Evolutionary conservation across 345 rosid genomes (phyloP).

Genomic region (Gossypium thurberi): DNA sequence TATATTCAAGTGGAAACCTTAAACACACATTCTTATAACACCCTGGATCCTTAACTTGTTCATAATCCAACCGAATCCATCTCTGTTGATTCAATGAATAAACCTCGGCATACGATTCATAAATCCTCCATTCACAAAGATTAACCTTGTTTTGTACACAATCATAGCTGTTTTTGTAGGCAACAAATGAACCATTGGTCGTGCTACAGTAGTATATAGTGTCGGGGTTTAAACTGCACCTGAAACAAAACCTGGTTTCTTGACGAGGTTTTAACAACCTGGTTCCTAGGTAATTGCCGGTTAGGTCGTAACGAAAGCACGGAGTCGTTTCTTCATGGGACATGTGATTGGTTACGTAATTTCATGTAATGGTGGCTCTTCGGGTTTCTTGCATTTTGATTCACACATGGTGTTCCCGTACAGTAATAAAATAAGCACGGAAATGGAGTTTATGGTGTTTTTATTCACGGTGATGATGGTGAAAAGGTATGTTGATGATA

Average conservation of each 20-base stretch:
- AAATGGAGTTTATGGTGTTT: background rate
- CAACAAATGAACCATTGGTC: background rate
- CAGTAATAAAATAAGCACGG: background rate
- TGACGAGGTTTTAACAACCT: background rate
- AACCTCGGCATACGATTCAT: background rate
- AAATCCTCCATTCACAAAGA: background rate
- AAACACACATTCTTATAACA: background rate
- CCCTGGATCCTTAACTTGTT: background rate
- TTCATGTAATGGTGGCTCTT: background rate
- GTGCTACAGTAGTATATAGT: conserved; percentile 1
- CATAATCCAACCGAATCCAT: background rate
- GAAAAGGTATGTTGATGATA: background rate
- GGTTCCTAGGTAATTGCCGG: background rate
- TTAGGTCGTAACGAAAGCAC: conserved; percentile 2
- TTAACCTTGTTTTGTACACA: background rate
- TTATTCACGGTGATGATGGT: background rate
- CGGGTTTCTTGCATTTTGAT: background rate
- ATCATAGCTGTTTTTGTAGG: background rate
- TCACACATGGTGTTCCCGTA: background rate
- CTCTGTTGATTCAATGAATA: background rate
- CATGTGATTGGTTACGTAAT: background rate
- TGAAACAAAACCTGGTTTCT: background rate
- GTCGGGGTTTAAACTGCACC: background rate
- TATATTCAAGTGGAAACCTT: background rate
- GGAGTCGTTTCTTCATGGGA: background rate